Conservation (phyloP, 768 basidiomycete species). For the Kwoniella shandongensis region DNA sequence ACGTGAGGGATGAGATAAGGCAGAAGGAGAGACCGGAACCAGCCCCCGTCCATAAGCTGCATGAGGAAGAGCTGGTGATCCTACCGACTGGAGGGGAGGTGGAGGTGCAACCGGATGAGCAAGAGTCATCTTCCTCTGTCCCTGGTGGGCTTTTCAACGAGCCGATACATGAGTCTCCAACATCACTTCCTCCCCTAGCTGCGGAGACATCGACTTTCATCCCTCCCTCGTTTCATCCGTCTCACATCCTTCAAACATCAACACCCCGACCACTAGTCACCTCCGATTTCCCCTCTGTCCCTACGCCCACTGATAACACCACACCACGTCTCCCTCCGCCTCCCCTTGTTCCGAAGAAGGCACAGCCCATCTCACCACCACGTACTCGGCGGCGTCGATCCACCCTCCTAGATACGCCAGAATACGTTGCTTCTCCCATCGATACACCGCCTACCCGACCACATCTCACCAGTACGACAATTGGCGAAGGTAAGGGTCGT, state of each 20-base stretch:
- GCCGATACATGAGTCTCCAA: neutral
- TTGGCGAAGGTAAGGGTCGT: conserved; percentile 21
- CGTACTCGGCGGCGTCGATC: conserved; percentile 1
- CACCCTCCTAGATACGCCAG: conserved; percentile 10
- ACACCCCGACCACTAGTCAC: conserved; percentile 11
- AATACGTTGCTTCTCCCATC: conserved; percentile 28
- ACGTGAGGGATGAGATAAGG: conserved; percentile 11
- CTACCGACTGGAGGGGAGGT: neutral
- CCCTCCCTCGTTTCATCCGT: conserved; percentile 18
- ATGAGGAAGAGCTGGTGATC: neutral
- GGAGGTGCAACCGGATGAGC: neutral
- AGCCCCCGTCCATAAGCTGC: neutral
- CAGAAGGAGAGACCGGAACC: conserved; percentile 5
- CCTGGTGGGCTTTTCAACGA: neutral
- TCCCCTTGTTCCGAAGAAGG: neutral
- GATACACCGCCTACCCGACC: conserved; percentile 27
- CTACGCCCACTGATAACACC: conserved; percentile 14
- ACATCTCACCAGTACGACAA: neutral
- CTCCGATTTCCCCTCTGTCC: conserved; percentile 14
- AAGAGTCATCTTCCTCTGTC: neutral
- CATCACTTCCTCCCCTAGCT: neutral
- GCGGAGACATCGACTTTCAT: neutral
- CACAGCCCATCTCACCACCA: neutral
- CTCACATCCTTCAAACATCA: conserved; percentile 17
- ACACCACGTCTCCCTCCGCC: conserved; percentile 12